A percentile compares a stretch with the other conserved stretches of the same genome.
Conservation (phyloP, 2,329 filamentous ascomycete species). For the Seiridium unicorne region DNA sequence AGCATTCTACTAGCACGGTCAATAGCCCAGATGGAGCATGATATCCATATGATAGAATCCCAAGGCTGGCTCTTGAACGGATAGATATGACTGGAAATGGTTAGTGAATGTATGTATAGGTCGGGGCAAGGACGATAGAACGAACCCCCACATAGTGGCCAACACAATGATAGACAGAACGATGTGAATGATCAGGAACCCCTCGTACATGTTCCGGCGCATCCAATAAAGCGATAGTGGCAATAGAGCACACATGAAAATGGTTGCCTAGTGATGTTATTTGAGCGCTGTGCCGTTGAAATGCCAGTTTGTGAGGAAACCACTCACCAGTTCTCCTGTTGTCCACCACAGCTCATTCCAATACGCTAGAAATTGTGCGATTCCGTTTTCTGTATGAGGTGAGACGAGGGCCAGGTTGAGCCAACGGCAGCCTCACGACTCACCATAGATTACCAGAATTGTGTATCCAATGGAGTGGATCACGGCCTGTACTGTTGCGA, state of each 20-base stretch:
- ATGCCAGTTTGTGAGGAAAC: background rate
- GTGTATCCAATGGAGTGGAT: constrained; percentile 62
- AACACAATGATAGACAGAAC: constrained; percentile 48
- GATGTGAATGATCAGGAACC: constrained; percentile 50
- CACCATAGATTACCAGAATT: constrained; percentile 37
- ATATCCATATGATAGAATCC: constrained; percentile 48
- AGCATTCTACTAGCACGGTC: constrained; percentile 46
- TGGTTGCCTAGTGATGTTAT: constrained; percentile 32
- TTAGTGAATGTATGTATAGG: background rate
- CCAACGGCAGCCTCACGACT: background rate
- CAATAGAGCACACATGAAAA: constrained; percentile 43
- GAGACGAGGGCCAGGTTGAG: background rate
- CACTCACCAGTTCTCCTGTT: constrained; percentile 43
- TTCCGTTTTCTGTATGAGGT: constrained; percentile 31
- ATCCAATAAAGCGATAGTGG: constrained; percentile 50
- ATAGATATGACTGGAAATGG: background rate
- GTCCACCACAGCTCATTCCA: constrained; percentile 47
- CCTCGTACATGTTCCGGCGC: constrained; percentile 50
- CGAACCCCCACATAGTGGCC: constrained; percentile 50
- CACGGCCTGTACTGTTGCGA: constrained; percentile 60
- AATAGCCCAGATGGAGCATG: constrained; percentile 45
- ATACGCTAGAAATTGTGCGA: constrained; percentile 32
- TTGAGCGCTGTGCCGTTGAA: background rate
- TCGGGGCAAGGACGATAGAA: constrained; percentile 14
- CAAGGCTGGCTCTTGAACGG: constrained; percentile 30